phyloP scores from a whole-genome alignment of 139 green algal species.

The Chlorella sp. region DNA sequence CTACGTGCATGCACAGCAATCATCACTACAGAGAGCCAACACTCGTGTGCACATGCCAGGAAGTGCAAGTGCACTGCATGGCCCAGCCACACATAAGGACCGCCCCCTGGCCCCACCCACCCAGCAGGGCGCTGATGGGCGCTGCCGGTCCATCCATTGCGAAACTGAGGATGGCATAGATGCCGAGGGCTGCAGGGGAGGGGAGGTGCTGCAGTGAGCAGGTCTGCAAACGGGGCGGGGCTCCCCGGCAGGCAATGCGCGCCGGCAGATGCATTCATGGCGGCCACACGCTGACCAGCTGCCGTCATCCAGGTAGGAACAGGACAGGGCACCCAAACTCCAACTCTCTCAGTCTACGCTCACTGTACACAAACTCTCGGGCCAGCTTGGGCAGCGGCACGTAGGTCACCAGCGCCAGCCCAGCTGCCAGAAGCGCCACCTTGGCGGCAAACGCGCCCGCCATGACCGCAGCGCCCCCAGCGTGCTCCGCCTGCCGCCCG shows the following conservation, averaged over 20 bases:
- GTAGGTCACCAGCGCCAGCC: background rate
- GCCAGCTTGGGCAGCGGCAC: background rate
- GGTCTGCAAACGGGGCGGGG: no score
- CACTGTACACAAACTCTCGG: conserved; percentile 6
- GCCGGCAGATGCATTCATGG: no score
- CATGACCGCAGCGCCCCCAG: conserved; percentile 3
- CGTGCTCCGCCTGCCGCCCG: conserved; percentile 19
- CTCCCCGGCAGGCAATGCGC: no score
- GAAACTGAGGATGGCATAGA: conserved; percentile 50
- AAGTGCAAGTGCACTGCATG: no score
- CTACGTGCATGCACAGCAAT: no score
- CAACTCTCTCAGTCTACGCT: background rate
- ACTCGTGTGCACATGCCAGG: no score
- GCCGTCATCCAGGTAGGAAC: no score
- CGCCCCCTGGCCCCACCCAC: background rate
- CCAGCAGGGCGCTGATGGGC: background rate
- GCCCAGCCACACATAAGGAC: no score
- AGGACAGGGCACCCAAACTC: no score
- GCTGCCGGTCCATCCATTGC: conserved; percentile 34
- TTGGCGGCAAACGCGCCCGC: conserved; percentile 9
- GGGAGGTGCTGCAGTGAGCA: no score
- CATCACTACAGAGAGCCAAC: no score
- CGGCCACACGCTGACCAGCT: no score
- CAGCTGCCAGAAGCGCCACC: background rate
- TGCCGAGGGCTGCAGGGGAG: conserved; percentile 13